Percentiles rank a stretch among this genome's conserved stretches.
These are phyloP conservation scores for Calocybe cyanea DNA, from an alignment of 768 basidiomycete genomes.

Conservation along the genomic window DNA sequence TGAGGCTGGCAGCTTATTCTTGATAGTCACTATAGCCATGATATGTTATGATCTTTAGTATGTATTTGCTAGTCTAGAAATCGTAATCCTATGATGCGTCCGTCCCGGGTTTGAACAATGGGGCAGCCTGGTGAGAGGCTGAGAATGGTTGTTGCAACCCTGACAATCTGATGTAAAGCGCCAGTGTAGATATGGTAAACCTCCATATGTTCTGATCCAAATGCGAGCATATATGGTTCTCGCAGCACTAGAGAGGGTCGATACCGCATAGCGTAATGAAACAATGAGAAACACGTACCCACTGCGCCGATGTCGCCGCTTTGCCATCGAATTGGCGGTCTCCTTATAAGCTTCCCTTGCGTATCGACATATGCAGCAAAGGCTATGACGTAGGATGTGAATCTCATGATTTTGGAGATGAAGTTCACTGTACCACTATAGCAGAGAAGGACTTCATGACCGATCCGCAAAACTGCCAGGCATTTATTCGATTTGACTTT, in stretches of 20 bases:
- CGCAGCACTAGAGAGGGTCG: slow-evolving; percentile 49
- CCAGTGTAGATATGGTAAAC: slow-evolving; percentile 71
- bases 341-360: slow-evolving; percentile 4
- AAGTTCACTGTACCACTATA: slow-evolving; percentile 57
- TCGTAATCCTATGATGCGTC: slow-evolving; percentile 11
- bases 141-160: slow-evolving; percentile 31
- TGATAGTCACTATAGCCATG: too few species aligned
- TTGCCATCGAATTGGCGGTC: slow-evolving; percentile 8
- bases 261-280: background rate
- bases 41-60: too few species aligned
- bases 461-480: slow-evolving; percentile 72
- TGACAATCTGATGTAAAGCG: slow-evolving; percentile 65
- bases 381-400: background rate
- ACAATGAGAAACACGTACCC: slow-evolving; percentile 4
- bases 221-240: slow-evolving; percentile 76
- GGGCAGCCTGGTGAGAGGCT: slow-evolving; percentile 11
- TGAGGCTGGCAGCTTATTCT: too few species aligned
- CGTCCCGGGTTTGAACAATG: slow-evolving; percentile 12
- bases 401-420: background rate
- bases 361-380: slow-evolving; percentile 9
- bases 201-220: slow-evolving; percentile 74
- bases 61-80: slow-evolving; percentile 9
- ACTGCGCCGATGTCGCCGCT: slow-evolving; percentile 1
- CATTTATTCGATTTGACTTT: slow-evolving; percentile 56
- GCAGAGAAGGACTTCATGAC: slow-evolving; percentile 72